Conservation (phyloP, 2,329 filamentous ascomycete species). For the Sclerotinia spermophila region DNA sequence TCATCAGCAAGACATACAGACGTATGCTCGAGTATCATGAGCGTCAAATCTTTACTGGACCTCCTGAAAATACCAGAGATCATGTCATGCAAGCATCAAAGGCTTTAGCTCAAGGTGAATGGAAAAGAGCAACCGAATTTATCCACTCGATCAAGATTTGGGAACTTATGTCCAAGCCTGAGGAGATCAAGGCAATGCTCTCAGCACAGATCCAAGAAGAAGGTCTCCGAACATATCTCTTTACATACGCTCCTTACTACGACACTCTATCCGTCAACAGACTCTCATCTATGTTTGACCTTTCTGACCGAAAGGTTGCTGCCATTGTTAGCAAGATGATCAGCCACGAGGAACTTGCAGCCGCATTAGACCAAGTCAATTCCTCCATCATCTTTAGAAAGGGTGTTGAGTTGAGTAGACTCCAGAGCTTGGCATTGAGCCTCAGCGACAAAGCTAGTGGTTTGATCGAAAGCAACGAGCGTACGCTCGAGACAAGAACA, state of each 20-base stretch:
- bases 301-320: constrained; percentile 84
- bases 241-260: constrained; percentile 99
- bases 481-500: constrained; percentile 93
- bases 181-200: constrained; percentile 95
- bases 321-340: constrained; percentile 99
- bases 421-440: constrained; percentile 92
- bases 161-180: constrained; percentile 91
- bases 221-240: constrained; percentile 95
- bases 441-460: constrained; percentile 94
- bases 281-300: constrained; percentile 91
- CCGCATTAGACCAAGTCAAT: constrained; percentile 96
- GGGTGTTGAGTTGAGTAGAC: constrained; percentile 92
- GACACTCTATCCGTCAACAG: constrained; percentile 88
- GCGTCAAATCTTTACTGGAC: constrained; percentile 97
- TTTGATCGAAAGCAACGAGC: constrained; percentile 95
- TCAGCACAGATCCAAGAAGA: constrained; percentile 98
- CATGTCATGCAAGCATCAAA: constrained; percentile 99
- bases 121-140: constrained; percentile 93
- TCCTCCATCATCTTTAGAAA: constrained; percentile 98
- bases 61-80: constrained; percentile 97
- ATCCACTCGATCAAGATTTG: constrained; percentile 99
- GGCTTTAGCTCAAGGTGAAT: constrained; percentile 92
- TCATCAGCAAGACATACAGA: constrained; percentile 99
- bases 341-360: constrained; percentile 94
- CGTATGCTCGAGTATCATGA: constrained; percentile 99